Base-by-base conservation (phyloP, 2,329 filamentous ascomycete genomes). In the Aspergillus pseudoterreus region DNA sequence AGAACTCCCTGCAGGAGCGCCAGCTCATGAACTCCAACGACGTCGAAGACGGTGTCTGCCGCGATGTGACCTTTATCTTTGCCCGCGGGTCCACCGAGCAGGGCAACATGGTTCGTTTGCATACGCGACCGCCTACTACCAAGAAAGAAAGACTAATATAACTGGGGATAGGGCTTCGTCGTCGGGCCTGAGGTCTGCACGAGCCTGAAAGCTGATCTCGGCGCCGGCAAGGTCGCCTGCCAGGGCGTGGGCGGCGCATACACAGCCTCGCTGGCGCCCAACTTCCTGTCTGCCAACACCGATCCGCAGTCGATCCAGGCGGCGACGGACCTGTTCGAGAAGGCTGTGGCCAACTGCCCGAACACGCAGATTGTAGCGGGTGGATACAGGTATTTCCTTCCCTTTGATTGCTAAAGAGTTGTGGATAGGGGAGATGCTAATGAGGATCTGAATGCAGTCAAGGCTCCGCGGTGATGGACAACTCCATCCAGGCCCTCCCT, bases 231-330 rank as follows among this genome's bases (percentile, higher is more conserved):
- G 12, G 62, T 68, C 21, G 66, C 63, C 43, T 68, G 76, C 19
- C 76, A 78, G 56, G 76, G 76, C 12, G 73, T 79, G 12, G 69
- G 68, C 4, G 65, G 63, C 32, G 70, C 71, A 5, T 79, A 79
- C 61, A 60, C 50, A 1, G 75, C 73, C 0, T 56, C 56, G 1
- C 39, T 76, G 0, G 49, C 58, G 1, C 63, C 66, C 21, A 77
- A 77, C 54, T 62, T 67, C 36, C 63, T 74, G 1, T 68, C 71
- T 3, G 55, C 62, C 1, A 73, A 74, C 36, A 75, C 74, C 1
- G 63, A 64, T 33, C 55, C 56, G 2, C 51, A 46, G 2, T 55
- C 56, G 30, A 77, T 79, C 51, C 49, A 63, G 1, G 75, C 75
- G 49, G 75, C 72, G 32, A 68, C 67, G 21, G 60, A 65, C 4